A percentile compares a stretch with the other conserved stretches of the same genome.
Evolutionary conservation across 352 stramenopile species (phyloP).

Genomic region (Thraustochytrium striatum): DNA sequence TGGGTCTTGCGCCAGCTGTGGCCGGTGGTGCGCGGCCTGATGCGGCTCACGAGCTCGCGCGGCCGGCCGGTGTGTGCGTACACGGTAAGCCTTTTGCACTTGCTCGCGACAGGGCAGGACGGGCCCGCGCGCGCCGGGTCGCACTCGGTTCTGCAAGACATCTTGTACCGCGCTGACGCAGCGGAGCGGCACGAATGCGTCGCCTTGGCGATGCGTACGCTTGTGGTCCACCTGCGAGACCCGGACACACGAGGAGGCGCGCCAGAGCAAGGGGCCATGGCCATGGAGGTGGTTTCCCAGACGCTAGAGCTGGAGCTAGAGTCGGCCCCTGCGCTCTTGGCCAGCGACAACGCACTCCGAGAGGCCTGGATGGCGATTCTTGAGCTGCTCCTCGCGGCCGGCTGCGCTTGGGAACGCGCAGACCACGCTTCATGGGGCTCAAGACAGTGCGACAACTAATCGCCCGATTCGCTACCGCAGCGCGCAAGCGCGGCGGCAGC

Average conservation of each 20-base stretch:
- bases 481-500: background rate
- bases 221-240: background rate
- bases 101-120: background rate
- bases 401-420: background rate
- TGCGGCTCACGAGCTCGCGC: slow-evolving; percentile 3
- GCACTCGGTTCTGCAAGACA: background rate
- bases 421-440: background rate
- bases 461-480: background rate
- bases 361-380: background rate
- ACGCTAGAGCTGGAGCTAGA: background rate
- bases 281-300: background rate
- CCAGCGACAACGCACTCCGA: background rate
- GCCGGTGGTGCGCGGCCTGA: background rate
- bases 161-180: background rate
- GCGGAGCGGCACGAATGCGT: background rate
- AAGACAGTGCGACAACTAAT: background rate
- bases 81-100: background rate
- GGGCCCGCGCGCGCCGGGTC: too few species aligned
- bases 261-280: background rate
- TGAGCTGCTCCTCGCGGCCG: background rate
- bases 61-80: background rate
- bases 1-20: background rate
- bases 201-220: background rate
- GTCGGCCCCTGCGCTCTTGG: background rate
- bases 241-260: background rate